Percentiles rank a stretch among this genome's conserved stretches.
Evolutionary conservation across 176 grass and related monocot species (phyloP).

Genomic region (Musa schizocarpa): DNA sequence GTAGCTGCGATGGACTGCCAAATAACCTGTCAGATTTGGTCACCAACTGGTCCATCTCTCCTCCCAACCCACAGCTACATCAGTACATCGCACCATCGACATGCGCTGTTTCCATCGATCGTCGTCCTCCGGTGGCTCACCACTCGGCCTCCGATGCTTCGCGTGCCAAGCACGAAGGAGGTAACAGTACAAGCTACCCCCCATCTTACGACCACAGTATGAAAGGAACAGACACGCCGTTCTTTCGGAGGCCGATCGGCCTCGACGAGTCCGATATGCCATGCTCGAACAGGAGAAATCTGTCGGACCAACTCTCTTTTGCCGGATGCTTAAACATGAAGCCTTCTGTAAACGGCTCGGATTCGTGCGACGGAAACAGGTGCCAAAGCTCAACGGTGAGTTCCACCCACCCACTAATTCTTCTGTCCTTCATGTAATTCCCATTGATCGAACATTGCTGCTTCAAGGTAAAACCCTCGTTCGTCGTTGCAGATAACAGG

Average conservation of each 20-base stretch:
- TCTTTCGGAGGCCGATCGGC: too few relatives aligned
- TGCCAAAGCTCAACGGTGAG: not conserved
- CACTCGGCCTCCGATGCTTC: not conserved
- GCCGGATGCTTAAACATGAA: not conserved
- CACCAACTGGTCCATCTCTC: conserved; percentile 4
- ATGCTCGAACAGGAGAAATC: not conserved
- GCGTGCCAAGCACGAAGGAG: not conserved
- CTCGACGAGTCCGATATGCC: not conserved
- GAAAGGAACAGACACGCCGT: too few relatives aligned
- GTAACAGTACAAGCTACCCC: not conserved
- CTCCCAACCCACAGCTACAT: not conserved
- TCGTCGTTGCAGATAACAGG: not conserved
- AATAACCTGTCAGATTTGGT: not conserved
- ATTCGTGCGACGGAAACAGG: not conserved
- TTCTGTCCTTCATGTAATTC: too few relatives aligned
- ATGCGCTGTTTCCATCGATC: not conserved
- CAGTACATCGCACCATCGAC: not conserved
- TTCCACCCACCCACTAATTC: too few relatives aligned
- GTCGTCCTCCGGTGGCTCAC: not conserved
- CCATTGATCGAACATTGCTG: not conserved
- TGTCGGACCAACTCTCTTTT: not conserved
- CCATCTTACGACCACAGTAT: not conserved
- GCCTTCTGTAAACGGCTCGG: not conserved
- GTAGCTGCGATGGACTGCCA: not conserved
- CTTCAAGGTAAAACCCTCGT: not conserved